Base-by-base conservation (phyloP, 371 early-diverging fungal genomes). In the Phascolomyces articulosus region DNA sequence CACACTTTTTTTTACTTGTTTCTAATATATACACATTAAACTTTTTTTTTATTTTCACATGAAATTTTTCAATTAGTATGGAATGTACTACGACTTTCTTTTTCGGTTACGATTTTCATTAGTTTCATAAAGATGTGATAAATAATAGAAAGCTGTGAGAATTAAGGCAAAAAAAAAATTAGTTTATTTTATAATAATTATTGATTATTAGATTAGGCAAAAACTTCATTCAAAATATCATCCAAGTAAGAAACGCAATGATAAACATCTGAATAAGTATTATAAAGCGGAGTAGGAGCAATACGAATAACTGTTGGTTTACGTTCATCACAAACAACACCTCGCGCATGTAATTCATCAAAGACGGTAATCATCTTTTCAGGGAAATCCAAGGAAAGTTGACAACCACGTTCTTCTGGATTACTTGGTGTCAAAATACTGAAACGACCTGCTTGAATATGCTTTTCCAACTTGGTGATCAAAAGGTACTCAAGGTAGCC, bases 281-380 rank as follows among this genome's bases (percentile, higher is more conserved):
- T 94, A 74, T 97, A 97, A 31, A 98, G 79, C 7, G 98, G 95
- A 3, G 87, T 84, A 7, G 98, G 98, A 9, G 96, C 93, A 28
- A 98, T 79, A 44, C 98, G 86, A 65, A 98, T 95, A 40, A 93
- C 94, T 71, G 96, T 90, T 0, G 98, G 98, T 70, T 92, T 88
- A 47, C 98, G 84, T 65, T 95, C 93, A 70, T 98, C 98, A 28
- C 89, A 87, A 47, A 97, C 84, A 2, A 96, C 87, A 4, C 95
- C 98, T 4, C 77, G 77, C 1, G 73, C 70, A 55, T 84, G 81
- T 59, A 97, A 75, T 0, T 69, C 77, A 1, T 76, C 72, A 78
- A 87, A 87, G 9, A 90, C 84, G 15, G 83, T 80, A 56, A 83
- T 75, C 84, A 87, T 85, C 66, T 86, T 82, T 2, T 68, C 75